Conservation (phyloP, 305 asterid genomes). For the Rubia tinctorum region DNA sequence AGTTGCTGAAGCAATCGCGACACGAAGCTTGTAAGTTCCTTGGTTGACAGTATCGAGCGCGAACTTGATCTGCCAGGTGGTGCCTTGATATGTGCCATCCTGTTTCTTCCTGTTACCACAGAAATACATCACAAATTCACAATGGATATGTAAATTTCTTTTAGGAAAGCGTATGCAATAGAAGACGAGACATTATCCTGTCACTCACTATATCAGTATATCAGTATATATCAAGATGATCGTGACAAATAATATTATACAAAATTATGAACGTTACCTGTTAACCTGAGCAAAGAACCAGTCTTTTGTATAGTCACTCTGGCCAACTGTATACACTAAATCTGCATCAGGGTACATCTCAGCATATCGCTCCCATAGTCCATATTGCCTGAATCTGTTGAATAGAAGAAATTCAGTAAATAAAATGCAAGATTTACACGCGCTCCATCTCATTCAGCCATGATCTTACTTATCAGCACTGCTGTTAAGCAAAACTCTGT, state of each 20-base stretch:
- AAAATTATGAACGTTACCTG: conserved; percentile 39
- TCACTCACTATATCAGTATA: no score
- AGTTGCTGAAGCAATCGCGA: conserved; percentile 85
- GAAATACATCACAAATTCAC: not conserved
- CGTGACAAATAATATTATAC: not conserved
- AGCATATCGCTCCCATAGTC: conserved; percentile 84
- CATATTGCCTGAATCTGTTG: conserved; percentile 84
- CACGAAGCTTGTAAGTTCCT: conserved; percentile 58
- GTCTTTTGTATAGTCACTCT: conserved; percentile 71
- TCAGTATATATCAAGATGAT: no score
- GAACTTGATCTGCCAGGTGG: conserved; percentile 95
- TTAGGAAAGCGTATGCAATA: no score
- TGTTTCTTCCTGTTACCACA: conserved; percentile 52
- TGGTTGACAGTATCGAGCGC: conserved; percentile 36
- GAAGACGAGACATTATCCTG: no score
- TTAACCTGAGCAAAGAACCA: conserved; percentile 89
- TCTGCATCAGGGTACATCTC: conserved; percentile 68
- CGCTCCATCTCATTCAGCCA: not conserved
- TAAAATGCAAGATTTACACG: not conserved
- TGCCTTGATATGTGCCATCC: conserved; percentile 69
- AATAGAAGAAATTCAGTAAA: not conserved
- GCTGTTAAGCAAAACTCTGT: conserved; percentile 59
- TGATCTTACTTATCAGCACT: conserved; percentile 52
- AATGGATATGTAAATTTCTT: no score
- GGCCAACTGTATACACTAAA: conserved; percentile 70